These are phyloP conservation scores for Blastobotrys proliferans DNA, from an alignment of 1,139 yeast species.

Conservation along the genomic window DNA sequence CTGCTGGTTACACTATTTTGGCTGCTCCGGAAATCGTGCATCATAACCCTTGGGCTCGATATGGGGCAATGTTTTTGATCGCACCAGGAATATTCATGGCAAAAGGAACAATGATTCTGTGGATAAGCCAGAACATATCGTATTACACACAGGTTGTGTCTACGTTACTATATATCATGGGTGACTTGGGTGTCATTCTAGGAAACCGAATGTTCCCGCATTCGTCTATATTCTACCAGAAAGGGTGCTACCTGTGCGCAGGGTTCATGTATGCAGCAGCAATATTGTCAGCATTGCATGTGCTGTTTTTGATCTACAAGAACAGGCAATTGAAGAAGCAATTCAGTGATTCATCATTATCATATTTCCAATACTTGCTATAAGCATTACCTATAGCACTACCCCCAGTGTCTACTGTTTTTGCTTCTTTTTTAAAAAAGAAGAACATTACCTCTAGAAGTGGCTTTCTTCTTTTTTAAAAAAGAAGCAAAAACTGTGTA, in stretches of 20 bases:
- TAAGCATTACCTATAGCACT: background rate
- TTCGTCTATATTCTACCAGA: background rate
- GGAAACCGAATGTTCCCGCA: conserved; percentile 1
- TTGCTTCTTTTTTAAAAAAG: background rate
- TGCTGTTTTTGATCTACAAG: background rate
- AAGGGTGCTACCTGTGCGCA: conserved; percentile 2
- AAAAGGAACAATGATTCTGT: background rate
- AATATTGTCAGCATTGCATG: background rate
- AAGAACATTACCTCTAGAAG: background rate
- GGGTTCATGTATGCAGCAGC: conserved; percentile 1
- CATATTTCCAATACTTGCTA: background rate
- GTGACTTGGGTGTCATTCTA: background rate
- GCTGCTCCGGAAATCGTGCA: conserved; percentile 1
- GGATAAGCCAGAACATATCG: background rate
- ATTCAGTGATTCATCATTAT: background rate
- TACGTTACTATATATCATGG: background rate
- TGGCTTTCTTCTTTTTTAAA: background rate
- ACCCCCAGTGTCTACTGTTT: background rate
- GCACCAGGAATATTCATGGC: background rate
- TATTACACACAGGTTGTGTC: background rate
- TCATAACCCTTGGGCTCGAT: conserved; percentile 4
- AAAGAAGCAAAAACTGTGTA: no score
- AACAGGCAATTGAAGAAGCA: background rate
- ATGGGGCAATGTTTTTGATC: conserved; percentile 6
- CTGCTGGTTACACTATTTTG: conserved; percentile 1